phyloP scores from a whole-genome alignment of 192 early-diverging fungal genomes.

The Coemansia biformis region DNA sequence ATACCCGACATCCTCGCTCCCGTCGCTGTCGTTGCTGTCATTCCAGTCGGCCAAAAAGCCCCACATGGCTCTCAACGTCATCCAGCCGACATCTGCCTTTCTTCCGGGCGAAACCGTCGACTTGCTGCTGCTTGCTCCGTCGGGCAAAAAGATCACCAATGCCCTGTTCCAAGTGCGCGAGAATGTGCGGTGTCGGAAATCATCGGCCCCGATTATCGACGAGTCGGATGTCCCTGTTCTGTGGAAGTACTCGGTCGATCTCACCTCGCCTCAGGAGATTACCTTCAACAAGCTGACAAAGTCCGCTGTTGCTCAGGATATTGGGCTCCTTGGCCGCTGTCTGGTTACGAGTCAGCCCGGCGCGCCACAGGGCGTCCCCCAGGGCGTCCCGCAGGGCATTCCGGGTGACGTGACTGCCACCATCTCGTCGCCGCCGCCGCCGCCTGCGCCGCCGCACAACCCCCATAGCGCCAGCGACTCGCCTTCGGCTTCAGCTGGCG shows the following conservation, averaged over 20 bases:
- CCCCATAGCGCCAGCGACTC: slow-evolving; percentile 17
- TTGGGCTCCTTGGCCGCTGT: slow-evolving; percentile 43
- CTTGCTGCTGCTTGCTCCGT: slow-evolving; percentile 38
- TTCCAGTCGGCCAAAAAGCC: slow-evolving; percentile 27
- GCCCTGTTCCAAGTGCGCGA: slow-evolving; percentile 43
- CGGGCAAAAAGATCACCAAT: slow-evolving; percentile 33
- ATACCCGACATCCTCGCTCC: slow-evolving; percentile 1
- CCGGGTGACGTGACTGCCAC: not conserved
- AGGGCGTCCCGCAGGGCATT: slow-evolving; percentile 3
- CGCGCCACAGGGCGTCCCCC: not conserved
- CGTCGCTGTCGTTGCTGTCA: slow-evolving; percentile 17
- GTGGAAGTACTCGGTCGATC: slow-evolving; percentile 46
- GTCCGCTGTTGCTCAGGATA: slow-evolving; percentile 34
- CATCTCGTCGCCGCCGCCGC: not conserved
- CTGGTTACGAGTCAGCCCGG: slow-evolving; percentile 28
- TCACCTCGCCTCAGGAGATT: slow-evolving; percentile 25
- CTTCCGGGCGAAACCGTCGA: slow-evolving; percentile 46
- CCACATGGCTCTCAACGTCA: slow-evolving; percentile 39
- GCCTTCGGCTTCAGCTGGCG: slow-evolving; percentile 7
- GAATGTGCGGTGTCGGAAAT: slow-evolving; percentile 48
- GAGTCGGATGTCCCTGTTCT: slow-evolving; percentile 48
- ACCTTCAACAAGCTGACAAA: slow-evolving; percentile 42
- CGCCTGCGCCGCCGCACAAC: slow-evolving; percentile 1
- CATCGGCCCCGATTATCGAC: slow-evolving; percentile 50
- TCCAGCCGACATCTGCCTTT: slow-evolving; percentile 37